Base-by-base conservation (phyloP, 768 basidiomycete genomes). In the Leucogyrophana mollusca region DNA sequence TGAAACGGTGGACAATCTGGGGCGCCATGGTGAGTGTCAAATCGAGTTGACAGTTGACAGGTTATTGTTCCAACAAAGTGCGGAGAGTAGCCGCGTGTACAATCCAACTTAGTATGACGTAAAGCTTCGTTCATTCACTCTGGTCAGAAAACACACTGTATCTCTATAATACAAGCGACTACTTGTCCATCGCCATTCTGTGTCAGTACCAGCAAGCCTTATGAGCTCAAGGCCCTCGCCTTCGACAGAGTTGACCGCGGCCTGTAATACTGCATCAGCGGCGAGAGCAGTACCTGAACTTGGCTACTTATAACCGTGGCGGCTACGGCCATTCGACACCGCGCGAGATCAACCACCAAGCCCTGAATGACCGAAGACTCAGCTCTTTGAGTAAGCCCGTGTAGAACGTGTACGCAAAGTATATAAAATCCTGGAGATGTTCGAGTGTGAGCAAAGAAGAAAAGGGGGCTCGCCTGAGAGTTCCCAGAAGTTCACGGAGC, bases 391-490 rank as follows among this genome's bases (percentile, higher is more conserved):
- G 73, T 2, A 98, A 77, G 30, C 85, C 83, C 0, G 93, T 87
- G 70, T 98, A 98, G 58, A 94, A 95, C 0, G 83, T 84, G 68
- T 98, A 99, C 0, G 95, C 89, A 54, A 92, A 96, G 56, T 94
- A 92, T 34, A 96, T 91, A 55, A 94, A 94, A 51, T 94, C 94
- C 58, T 92, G 89, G 0, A 98, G 79, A 50, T 93, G 89, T 51
- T 99, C 96, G 21, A 94, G 76, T 3, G 93, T 90, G 18, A 62
- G 55, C 14, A 64, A 61, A 0, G 73, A 78, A 4, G 77, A 73
- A 52, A 87, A 81, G 33, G 92, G 89, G 0, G 90, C 85, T 43
- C 87, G 87, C 11, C 94, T 87, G 30, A 99, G 79, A 11, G 88
- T 82, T 64, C 95, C 93, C 51, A 98, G 85, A 32, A 95, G 77